Base-by-base conservation (phyloP, 345 rosid species). In the Rhodamnia rubescens region DNA sequence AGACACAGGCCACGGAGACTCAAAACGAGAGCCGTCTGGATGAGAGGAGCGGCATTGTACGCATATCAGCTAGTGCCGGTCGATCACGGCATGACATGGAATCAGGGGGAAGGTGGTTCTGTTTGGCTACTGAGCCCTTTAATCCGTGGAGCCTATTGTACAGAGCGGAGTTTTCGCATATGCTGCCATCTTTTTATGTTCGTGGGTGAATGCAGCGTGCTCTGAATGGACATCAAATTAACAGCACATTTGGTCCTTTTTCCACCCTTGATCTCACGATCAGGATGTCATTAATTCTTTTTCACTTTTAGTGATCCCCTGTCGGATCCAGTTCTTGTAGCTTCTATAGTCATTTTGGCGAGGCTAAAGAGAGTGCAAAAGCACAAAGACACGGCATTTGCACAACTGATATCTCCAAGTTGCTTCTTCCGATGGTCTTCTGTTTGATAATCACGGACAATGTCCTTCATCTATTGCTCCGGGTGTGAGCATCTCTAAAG, bases 71-170 rank as follows among this genome's bases (percentile, higher is more conserved):
- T 42, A 11, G 58, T 84, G 50, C 85, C n/a, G 24, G 58, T 69
- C 47, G 2, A 58, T 86, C 36, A 52, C 16, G 81, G 54, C 85
- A 82, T 80, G 90, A 87, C 90, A 85, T 90, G 53, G 47, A 82
- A 93, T 91, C 90, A 91, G 89, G 92, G 89, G 90, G 82, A 94
- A 92, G 86, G 88, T 92, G 85, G 50, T 84, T 32, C 11, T 82
- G 84, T 36, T 55, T 8, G 61, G n/a, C 27, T 42, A 18, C 20
- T 24, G 49, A 49, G 51, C 57, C 9, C 29, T 29, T 11, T 52
- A 42, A 26, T 44, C 26, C 10, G 82, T 78, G 18, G 40, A 26
- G 24, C 14, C 53, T 51, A 51, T 51, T 13, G 16, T 51, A 12
- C 53, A 13, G 53, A 51, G 53, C 16, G 13, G 53, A 51, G 16